Evolutionary conservation across 73 alveolate genomes (phyloP), one percentile per base, ranked within the genome.

Genomic region (Durusdinium trenchii): DNA sequence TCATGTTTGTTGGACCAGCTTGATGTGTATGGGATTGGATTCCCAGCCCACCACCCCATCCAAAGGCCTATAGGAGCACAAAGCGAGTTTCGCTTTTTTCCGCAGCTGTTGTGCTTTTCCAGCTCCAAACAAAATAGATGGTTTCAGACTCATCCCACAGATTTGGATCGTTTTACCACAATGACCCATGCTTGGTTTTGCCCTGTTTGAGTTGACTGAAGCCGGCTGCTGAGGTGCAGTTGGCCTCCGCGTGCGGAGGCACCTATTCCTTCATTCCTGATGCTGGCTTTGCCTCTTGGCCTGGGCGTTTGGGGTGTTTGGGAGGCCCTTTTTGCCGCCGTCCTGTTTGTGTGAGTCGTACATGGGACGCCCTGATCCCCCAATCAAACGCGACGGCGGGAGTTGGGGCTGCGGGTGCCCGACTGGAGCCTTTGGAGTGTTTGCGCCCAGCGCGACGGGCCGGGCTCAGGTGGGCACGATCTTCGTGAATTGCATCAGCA

Each of bases 401-500:
- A n/a, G n/a, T n/a, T n/a, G n/a, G n/a, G n/a, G n/a, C n/a, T n/a
- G n/a, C n/a, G n/a, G n/a, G n/a, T n/a, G n/a, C n/a, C n/a, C n/a
- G n/a, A n/a, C n/a, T n/a, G n/a, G n/a, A 57, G 12, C 69, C 69
- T 57, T 57, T 57, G 69, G n/a, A n/a, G n/a, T n/a, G n/a, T 23
- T 62, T 7, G 16, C 20, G 38, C 9, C 38, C 78, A 62, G 6
- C 78, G 32, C 6, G 42, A 23, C 32, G 9, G 50, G 82, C 86
- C 48, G 73, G 32, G 84, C 50, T 50, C 36, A 90, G 97, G 97
- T 90, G 20, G 97, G 97, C 23, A 90, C 97, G 23, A 90, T 90
- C 87, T 90, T 90, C 76, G 97, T 90, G 76, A 90, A 90, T 36
- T 90, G 86, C 87, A 90, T 90, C 97, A 90, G 97, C 97, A 90